A percentile compares a stretch with the other conserved stretches of the same genome.
phyloP scores from a whole-genome alignment of 1,139 yeast genomes.

The Hanseniaspora gamundiae region DNA sequence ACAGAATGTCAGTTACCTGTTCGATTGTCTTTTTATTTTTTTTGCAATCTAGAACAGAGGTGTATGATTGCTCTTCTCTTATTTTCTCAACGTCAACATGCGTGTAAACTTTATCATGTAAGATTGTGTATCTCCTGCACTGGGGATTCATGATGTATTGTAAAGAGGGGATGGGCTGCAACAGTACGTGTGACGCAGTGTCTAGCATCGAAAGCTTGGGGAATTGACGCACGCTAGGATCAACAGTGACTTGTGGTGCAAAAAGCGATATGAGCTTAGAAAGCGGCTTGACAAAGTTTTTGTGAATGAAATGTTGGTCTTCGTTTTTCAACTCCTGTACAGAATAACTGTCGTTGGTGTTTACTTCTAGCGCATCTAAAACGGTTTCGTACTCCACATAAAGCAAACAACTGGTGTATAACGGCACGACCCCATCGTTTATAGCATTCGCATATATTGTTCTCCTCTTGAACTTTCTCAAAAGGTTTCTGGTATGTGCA shows the following conservation, averaged over 20 bases:
- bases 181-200: slow-evolving; percentile 63
- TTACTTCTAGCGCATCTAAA: slow-evolving; percentile 24
- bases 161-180: slow-evolving; percentile 79
- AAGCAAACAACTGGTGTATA: slow-evolving; percentile 72
- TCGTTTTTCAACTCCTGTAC: slow-evolving; percentile 61
- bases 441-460: slow-evolving; percentile 30
- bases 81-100: slow-evolving; percentile 49
- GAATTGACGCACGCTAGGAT: slow-evolving; percentile 13
- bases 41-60: slow-evolving; percentile 8
- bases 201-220: slow-evolving; percentile 75
- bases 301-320: slow-evolving; percentile 59
- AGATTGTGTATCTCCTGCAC: slow-evolving; percentile 37
- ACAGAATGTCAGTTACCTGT: neutral
- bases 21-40: slow-evolving; percentile 1
- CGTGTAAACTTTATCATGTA: slow-evolving; percentile 73
- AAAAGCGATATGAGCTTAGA: slow-evolving; percentile 20
- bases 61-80: slow-evolving; percentile 7
- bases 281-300: slow-evolving; percentile 27
- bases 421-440: slow-evolving; percentile 82
- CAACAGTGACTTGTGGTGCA: slow-evolving; percentile 17
- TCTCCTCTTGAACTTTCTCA: slow-evolving; percentile 52
- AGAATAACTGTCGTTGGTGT: slow-evolving; percentile 49
- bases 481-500: slow-evolving; percentile 62
- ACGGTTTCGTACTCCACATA: slow-evolving; percentile 58
- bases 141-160: slow-evolving; percentile 56